Conservation (phyloP, 1,139 yeast genomes). For the Kluyveromyces sp. region DNA sequence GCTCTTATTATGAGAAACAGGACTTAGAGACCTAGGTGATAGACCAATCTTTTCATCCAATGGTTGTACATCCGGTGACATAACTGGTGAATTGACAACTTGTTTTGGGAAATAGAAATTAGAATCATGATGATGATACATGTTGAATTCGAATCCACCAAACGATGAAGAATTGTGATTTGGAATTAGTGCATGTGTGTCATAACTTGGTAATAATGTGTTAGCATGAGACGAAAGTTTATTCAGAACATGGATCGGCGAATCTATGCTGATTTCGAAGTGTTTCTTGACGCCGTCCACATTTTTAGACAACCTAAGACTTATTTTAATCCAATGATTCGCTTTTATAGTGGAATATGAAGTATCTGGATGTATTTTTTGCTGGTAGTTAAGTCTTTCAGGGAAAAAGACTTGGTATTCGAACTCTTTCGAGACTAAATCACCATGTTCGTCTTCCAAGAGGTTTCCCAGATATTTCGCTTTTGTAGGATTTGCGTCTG, state of each 20-base stretch:
- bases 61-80: conserved; percentile 51
- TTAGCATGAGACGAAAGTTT: conserved; percentile 69
- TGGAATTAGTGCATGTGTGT: conserved; percentile 16
- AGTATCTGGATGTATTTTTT: conserved; percentile 66
- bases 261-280: conserved; percentile 83
- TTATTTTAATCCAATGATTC: conserved; percentile 90
- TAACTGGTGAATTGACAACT: conserved; percentile 35
- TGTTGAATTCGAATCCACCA: conserved; percentile 10
- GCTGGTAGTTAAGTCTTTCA: conserved; percentile 43
- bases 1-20: conserved; percentile 8
- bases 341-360: conserved; percentile 68
- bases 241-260: conserved; percentile 64
- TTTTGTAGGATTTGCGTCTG: conserved; percentile 29
- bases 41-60: conserved; percentile 29
- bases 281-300: conserved; percentile 66
- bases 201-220: conserved; percentile 44
- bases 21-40: conserved; percentile 11
- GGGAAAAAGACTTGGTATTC: conserved; percentile 85
- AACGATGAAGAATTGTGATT: conserved; percentile 21
- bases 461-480: conserved; percentile 36
- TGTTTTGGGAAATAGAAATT: conserved; percentile 36
- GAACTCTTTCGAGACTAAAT: conserved; percentile 50
- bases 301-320: conserved; percentile 62
- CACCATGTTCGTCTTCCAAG: conserved; percentile 31
- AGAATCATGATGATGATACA: conserved; percentile 32